Conservation (phyloP, 2,329 filamentous ascomycete species). For the Pseudogymnoascus sp. region DNA sequence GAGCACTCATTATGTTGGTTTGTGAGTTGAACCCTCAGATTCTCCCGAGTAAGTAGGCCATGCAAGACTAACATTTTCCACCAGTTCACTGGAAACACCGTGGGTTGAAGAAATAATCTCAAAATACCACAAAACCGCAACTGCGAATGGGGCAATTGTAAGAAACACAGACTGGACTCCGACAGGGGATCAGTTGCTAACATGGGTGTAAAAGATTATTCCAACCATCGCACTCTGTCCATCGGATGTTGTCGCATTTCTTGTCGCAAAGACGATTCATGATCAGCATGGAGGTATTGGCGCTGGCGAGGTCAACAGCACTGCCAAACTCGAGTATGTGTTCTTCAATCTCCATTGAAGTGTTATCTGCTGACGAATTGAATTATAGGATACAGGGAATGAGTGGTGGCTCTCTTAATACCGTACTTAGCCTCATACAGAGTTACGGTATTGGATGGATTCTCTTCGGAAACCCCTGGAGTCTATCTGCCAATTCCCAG, state of each 20-base stretch:
- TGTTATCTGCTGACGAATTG: background rate
- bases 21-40: constrained; percentile 25
- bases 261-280: constrained; percentile 7
- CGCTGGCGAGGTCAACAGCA: constrained; percentile 10
- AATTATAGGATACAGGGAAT: constrained; percentile 1
- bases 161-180: background rate
- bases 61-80: background rate
- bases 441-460: constrained; percentile 9
- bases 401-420: constrained; percentile 10
- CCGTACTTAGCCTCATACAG: constrained; percentile 4
- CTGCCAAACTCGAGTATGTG: constrained; percentile 11
- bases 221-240: constrained; percentile 10
- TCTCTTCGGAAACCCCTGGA: constrained; percentile 4
- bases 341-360: background rate
- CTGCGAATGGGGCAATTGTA: constrained; percentile 10
- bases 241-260: constrained; percentile 9
- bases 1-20: constrained; percentile 61
- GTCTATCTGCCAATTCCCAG: background rate
- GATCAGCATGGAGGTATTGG: background rate
- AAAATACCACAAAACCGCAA: constrained; percentile 10
- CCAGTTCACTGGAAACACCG: constrained; percentile 13
- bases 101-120: constrained; percentile 14
- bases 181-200: background rate
- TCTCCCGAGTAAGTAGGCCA: background rate
- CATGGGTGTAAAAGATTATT: constrained; percentile 8